Evolutionary conservation across 768 basidiomycete genomes (phyloP).

Genomic region (Plicaturopsis crispa): DNA sequence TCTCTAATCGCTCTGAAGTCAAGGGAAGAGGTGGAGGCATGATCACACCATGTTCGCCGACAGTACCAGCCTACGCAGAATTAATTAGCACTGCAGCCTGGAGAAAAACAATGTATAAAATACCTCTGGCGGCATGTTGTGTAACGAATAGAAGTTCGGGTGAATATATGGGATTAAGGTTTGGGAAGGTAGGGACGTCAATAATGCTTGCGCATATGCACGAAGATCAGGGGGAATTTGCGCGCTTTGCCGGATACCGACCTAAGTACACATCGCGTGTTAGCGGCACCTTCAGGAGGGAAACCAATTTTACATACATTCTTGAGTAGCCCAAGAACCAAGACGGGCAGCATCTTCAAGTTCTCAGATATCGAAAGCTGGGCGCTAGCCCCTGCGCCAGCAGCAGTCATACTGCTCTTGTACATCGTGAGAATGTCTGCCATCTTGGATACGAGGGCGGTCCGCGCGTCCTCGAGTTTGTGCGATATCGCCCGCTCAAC

Average conservation of each 20-base stretch:
- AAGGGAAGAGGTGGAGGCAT: conserved; percentile 84
- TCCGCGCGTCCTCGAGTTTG: conserved; percentile 85
- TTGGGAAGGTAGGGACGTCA: conserved; percentile 89
- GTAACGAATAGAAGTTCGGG: conserved; percentile 91
- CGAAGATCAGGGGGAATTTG: conserved; percentile 96
- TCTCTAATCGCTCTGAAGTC: conserved; percentile 90
- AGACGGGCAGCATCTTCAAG: conserved; percentile 87
- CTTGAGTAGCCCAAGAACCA: conserved; percentile 87
- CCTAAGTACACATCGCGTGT: conserved; percentile 32
- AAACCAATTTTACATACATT: conserved; percentile 48
- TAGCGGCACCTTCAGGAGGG: background rate
- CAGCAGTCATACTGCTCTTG: conserved; percentile 94
- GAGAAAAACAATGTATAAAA: background rate
- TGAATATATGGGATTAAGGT: conserved; percentile 89
- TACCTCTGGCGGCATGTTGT: conserved; percentile 93
- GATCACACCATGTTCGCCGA: conserved; percentile 83
- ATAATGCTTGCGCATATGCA: conserved; percentile 87
- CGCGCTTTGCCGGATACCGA: conserved; percentile 91
- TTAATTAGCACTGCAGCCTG: conserved; percentile 6
- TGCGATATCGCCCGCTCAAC: conserved; percentile 82
- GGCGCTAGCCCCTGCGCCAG: conserved; percentile 88
- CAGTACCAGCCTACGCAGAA: conserved; percentile 67
- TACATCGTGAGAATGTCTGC: conserved; percentile 82
- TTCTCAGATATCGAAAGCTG: conserved; percentile 92
- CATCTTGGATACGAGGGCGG: conserved; percentile 75